Base-by-base conservation (phyloP, 331 rosid genomes). In the Dryas integrifolia region DNA sequence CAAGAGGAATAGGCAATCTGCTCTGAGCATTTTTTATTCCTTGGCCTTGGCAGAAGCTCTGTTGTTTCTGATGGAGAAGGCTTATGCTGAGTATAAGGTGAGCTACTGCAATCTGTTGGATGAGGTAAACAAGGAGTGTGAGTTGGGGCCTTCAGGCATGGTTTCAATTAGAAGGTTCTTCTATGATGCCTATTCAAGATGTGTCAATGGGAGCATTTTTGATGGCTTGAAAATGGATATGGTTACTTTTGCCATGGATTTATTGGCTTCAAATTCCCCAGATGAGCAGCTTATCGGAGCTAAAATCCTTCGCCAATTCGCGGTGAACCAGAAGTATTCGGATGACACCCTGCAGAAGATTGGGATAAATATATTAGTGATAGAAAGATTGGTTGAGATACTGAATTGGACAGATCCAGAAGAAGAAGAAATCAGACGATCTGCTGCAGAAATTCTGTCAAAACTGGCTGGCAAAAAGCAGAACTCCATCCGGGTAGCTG, bases 171-270 rank as follows among this genome's bases (percentile, higher is more conserved):
- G 80, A 67, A 85, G 98, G 65, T 95, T 95, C 85, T 95, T 95
- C 56, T 95, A 92, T 65, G 99, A 92, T 78, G 88, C 99, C 5
- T 95, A 95, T 81, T 89, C 97, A 15, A 94, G 89, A 72, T 95
- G 98, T 74, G 81, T 95, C 59, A 70, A 84, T 67, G 99, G 89
- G 68, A 92, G 97, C 82, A 76, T 95, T 67, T 95, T 95, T 81
- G 96, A 95, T 84, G 98, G 99, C 4, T 67, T 95, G 85, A 86
- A 95, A 76, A 92, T 95, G 99, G 99, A 95, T 67, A 86, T 95
- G 90, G 93, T 89, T 6, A 77, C 89, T 62, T 90, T 88, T 72
- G 89, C 86, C 26, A 89, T 88, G 90, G 97, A 92, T 69, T 90
- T 95, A 14, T 70, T 92, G 83, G 83, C 75, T 57, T 95, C 99